A percentile compares a stretch with the other conserved stretches of the same genome.
Evolutionary conservation across 1,284 basidiomycete species (phyloP).

Genomic region (Exobasidium rhododendri): DNA sequence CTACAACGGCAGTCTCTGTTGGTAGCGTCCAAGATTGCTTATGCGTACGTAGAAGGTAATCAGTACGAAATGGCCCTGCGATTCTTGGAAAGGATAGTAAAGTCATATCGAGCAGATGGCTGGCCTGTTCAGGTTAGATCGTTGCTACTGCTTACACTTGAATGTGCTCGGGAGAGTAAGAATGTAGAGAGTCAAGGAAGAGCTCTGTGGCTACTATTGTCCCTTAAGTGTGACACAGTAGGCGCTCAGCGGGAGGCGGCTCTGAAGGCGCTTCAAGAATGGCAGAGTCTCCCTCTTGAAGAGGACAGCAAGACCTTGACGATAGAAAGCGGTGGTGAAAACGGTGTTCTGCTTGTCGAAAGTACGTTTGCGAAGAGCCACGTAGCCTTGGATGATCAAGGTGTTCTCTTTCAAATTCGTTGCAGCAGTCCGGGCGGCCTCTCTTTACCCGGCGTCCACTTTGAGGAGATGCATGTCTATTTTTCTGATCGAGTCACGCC

Average conservation of each 20-base stretch:
- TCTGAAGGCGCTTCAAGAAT: background rate
- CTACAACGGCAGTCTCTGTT: slow-evolving; percentile 25
- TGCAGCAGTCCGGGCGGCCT: background rate
- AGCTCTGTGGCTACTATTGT: slow-evolving; percentile 16
- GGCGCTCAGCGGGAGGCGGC: background rate
- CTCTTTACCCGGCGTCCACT: background rate
- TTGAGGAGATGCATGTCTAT: background rate
- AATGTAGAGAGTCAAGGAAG: slow-evolving; percentile 19
- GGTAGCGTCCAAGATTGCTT: slow-evolving; percentile 35
- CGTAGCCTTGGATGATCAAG: slow-evolving; percentile 10
- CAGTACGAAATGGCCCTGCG: slow-evolving; percentile 35
- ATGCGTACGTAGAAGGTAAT: slow-evolving; percentile 26
- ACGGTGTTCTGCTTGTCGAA: slow-evolving; percentile 14
- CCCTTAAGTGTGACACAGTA: background rate
- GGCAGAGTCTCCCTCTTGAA: background rate
- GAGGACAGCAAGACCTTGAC: background rate
- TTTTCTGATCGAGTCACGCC: background rate
- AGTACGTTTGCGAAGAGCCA: slow-evolving; percentile 4
- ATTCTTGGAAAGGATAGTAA: slow-evolving; percentile 41
- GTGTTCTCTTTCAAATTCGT: slow-evolving; percentile 16
- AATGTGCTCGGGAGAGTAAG: slow-evolving; percentile 18
- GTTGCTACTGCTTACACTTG: slow-evolving; percentile 22
- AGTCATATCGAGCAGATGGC: slow-evolving; percentile 29
- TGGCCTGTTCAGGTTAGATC: slow-evolving; percentile 15
- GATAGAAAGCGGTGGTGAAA: slow-evolving; percentile 11